Conservation (phyloP, 768 basidiomycete species). For the Cystobasidium onofrii region DNA sequence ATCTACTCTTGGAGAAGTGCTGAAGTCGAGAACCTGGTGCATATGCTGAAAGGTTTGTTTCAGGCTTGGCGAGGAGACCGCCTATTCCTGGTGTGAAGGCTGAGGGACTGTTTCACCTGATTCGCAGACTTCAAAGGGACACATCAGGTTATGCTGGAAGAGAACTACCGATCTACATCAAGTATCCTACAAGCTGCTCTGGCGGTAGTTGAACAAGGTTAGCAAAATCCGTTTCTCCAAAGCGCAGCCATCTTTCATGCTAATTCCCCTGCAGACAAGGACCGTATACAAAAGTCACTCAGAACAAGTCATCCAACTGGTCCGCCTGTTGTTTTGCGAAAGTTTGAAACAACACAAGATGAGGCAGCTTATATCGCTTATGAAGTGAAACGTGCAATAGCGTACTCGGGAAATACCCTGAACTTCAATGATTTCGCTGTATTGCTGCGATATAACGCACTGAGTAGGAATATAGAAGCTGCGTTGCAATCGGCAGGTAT, state of each 20-base stretch:
- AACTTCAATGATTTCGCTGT: conserved; percentile 70
- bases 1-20: conserved; percentile 49
- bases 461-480: conserved; percentile 66
- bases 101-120: too few species aligned
- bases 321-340: conserved; percentile 55
- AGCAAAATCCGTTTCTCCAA: too few species aligned
- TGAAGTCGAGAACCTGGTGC: background rate
- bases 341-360: conserved; percentile 53
- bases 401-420: conserved; percentile 63
- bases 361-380: conserved; percentile 66
- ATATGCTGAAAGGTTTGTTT: conserved; percentile 67
- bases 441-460: conserved; percentile 73
- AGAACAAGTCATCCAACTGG: conserved; percentile 62
- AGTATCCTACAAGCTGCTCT: conserved; percentile 64
- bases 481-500: conserved; percentile 71
- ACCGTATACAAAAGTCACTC: conserved; percentile 65
- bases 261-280: conserved; percentile 54
- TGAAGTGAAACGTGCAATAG: conserved; percentile 70
- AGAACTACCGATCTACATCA: conserved; percentile 78
- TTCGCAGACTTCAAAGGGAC: conserved; percentile 60
- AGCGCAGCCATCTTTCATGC: too few species aligned
- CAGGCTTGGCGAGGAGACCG: too few species aligned
- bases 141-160: conserved; percentile 64
- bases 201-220: conserved; percentile 75
- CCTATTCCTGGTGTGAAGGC: too few species aligned